Percentiles rank a stretch among this genome's conserved stretches.
phyloP scores from a whole-genome alignment of 495 filamentous ascomycete genomes.

The Penicillium samsonianum region DNA sequence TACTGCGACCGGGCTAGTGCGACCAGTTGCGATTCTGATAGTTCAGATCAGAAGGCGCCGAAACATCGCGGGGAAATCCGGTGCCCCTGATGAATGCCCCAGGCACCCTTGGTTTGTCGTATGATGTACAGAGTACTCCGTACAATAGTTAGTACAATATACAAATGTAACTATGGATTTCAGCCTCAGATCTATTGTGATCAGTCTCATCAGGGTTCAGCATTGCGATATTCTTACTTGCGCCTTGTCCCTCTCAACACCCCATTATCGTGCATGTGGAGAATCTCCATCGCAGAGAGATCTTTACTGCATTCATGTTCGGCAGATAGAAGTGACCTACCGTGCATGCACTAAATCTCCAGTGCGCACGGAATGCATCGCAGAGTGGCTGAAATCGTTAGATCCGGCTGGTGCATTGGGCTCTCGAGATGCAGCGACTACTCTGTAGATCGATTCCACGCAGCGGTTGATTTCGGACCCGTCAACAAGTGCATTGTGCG shows the following conservation, averaged over 20 bases:
- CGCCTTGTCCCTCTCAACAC: background rate
- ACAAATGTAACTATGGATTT: background rate
- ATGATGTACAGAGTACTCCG: background rate
- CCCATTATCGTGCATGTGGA: constrained; percentile 1
- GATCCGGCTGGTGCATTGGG: constrained; percentile 22
- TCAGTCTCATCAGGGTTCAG: background rate
- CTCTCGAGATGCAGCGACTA: constrained; percentile 25
- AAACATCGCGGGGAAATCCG: constrained; percentile 23
- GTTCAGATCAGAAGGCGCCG: constrained; percentile 29
- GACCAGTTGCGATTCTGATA: constrained; percentile 26
- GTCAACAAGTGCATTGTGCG: constrained; percentile 25
- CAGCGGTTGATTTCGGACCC: constrained; percentile 18
- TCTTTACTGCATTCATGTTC: constrained; percentile 16
- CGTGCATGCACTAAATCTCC: constrained; percentile 33
- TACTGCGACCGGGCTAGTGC: constrained; percentile 20
- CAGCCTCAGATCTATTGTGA: background rate
- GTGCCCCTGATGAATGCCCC: background rate
- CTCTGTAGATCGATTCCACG: constrained; percentile 31
- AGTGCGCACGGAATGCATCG: constrained; percentile 28
- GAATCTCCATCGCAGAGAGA: constrained; percentile 2
- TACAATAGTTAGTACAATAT: no score
- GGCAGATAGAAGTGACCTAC: constrained; percentile 31
- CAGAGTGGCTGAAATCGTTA: constrained; percentile 30
- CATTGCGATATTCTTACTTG: background rate
- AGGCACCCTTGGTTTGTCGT: background rate